Evolutionary conservation across 306 rosid species (phyloP), one percentile per base, ranked within the genome.

Genomic region (Lathyrus sativus): DNA sequence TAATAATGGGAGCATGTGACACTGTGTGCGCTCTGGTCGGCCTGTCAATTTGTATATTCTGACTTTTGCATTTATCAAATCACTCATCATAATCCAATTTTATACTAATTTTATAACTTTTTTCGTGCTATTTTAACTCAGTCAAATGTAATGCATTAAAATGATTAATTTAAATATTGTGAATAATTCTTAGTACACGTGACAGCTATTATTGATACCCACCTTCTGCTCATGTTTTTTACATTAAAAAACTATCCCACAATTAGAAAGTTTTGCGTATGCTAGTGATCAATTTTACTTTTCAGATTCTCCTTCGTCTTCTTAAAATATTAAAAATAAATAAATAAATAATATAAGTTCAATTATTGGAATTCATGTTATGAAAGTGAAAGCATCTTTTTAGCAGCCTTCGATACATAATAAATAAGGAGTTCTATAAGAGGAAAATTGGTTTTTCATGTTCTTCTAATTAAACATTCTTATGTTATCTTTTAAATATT

Each of bases 1-100:
- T 57, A 14, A n/a, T 51, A 53, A 35, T 57, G 56, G 45, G 13
- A 71, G 88, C 89, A 80, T 80, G 91, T 88, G 91, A 79, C 11
- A 56, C 31, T 51, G 77, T 13, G 53, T 43, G 78, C 75, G 67
- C 77, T 76, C 81, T 65, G 79, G 81, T 64, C 71, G 58, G 62
- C 62, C 76, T 84, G 84, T 62, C 79, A 80, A 70, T 48, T 77
- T 50, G 62, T 70, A 43, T 56, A 55, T 44, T 75, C 73, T 73
- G 73, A 76, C 80, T 76, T 59, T 67, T 29, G 42, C 11, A 6
- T 12, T 59, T 22, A 62, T 26, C 19, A 45, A 71, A 17, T 60
- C 45, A 14, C 7, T 48, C 49, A 7, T 51, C 7, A 51, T 18
- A 18, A 51, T 44, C 5, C 17, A 12, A 44, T 12, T 43, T 43